Evolutionary conservation across 306 rosid genomes (phyloP).

Genomic region (Vigna hirtella): DNA sequence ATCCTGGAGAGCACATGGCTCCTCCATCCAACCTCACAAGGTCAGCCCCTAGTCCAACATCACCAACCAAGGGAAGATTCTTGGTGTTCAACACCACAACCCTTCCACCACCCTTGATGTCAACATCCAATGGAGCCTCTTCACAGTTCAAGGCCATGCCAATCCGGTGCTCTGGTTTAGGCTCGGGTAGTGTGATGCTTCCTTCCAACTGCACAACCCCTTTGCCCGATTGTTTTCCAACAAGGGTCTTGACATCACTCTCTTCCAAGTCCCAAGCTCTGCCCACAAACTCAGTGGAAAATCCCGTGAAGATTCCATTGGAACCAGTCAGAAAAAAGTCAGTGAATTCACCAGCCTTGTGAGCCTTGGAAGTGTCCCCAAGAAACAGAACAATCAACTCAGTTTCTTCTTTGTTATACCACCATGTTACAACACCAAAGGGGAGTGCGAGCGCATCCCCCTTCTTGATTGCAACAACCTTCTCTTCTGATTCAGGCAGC

Average conservation of each 20-base stretch:
- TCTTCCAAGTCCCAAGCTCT: conserved; percentile 85
- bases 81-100: conserved; percentile 82
- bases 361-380: conserved; percentile 84
- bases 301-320: conserved; percentile 78
- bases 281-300: conserved; percentile 72
- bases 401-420: conserved; percentile 74
- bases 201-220: conserved; percentile 67
- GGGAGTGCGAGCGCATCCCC: conserved; percentile 92
- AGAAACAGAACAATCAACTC: conserved; percentile 75
- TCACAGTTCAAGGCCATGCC: conserved; percentile 78
- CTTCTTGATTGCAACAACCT: conserved; percentile 74
- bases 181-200: conserved; percentile 53
- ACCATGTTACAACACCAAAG: conserved; percentile 87
- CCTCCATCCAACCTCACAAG: conserved; percentile 77
- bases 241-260: conserved; percentile 57
- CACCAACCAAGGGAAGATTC: conserved; percentile 85
- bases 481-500: conserved; percentile 76
- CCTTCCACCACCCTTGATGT: conserved; percentile 76
- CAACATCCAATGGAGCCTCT: conserved; percentile 84
- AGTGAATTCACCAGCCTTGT: conserved; percentile 82
- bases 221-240: conserved; percentile 57
- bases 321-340: conserved; percentile 71
- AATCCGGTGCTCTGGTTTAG: conserved; percentile 60
- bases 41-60: conserved; percentile 82
- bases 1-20: conserved; percentile 89